phyloP scores from a whole-genome alignment of 1,284 basidiomycete species.

The Trametes polyzona region DNA sequence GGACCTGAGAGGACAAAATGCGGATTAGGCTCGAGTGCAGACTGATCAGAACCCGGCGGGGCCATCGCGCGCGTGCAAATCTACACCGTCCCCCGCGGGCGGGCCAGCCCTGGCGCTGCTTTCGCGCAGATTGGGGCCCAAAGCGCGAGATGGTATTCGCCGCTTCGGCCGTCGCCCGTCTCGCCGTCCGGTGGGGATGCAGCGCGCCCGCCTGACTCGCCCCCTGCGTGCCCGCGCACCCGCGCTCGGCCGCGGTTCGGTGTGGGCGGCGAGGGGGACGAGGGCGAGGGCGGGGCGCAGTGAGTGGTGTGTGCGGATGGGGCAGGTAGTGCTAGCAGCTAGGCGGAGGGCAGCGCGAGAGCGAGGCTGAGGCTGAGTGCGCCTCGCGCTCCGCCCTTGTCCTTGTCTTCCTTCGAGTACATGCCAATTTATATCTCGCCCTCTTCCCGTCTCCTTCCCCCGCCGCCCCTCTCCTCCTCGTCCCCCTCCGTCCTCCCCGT shows the following conservation, averaged over 20 bases:
- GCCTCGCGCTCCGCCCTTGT: conserved; percentile 4
- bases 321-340: no score
- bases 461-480: conserved; percentile 30
- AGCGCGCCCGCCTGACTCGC: no score
- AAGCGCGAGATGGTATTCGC: no score
- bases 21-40: conserved; percentile 23
- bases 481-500: conserved; percentile 35
- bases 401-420: conserved; percentile 35
- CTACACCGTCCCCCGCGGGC: background rate
- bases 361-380: background rate
- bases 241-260: background rate
- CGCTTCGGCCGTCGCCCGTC: no score
- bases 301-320: no score
- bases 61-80: conserved; percentile 9
- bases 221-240: no score
- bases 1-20: conserved; percentile 30
- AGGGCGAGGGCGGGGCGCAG: background rate
- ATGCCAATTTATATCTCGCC: conserved; percentile 6
- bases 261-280: background rate
- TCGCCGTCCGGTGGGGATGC: no score
- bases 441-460: conserved; percentile 29
- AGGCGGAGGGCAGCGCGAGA: no score
- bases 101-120: background rate
- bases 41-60: conserved; percentile 24
- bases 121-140: background rate